phyloP scores from a whole-genome alignment of 345 rosid genomes.

The Lepidium africanum region DNA sequence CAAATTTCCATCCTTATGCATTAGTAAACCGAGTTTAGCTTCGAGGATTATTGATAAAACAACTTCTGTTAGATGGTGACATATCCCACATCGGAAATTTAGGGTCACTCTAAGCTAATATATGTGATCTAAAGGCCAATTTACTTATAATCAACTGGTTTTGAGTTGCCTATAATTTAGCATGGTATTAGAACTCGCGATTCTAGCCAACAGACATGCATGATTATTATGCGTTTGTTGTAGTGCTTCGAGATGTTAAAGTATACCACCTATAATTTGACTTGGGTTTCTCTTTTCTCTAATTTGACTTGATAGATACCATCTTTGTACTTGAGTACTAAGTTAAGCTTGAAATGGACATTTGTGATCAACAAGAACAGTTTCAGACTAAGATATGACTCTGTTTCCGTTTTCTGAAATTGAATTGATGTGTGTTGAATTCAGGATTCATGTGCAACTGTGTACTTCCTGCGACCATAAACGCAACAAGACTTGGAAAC shows the following conservation, averaged over 20 bases:
- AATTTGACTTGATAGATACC: not conserved
- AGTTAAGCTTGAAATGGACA: not conserved
- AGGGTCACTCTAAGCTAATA: no score
- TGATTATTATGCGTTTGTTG: no score
- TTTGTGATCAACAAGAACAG: not conserved
- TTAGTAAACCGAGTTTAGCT: not conserved
- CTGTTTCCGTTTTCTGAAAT: slow-evolving; percentile 7
- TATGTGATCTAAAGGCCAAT: no score
- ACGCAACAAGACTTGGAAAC: slow-evolving; percentile 51
- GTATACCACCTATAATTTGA: not conserved
- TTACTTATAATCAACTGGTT: no score
- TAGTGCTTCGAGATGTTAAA: no score
- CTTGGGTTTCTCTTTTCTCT: not conserved
- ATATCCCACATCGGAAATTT: no score
- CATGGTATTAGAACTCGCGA: no score
- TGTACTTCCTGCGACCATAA: slow-evolving; percentile 77
- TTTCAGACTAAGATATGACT: not conserved
- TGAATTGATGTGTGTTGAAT: not conserved
- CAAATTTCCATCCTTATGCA: not conserved
- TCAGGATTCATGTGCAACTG: slow-evolving; percentile 84
- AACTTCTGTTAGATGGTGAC: not conserved
- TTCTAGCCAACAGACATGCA: no score
- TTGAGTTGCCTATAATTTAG: no score
- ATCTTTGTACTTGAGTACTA: not conserved
- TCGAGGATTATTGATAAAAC: not conserved